phyloP scores from a whole-genome alignment of 2,329 filamentous ascomycete species.

The Coleophoma crateriformis region DNA sequence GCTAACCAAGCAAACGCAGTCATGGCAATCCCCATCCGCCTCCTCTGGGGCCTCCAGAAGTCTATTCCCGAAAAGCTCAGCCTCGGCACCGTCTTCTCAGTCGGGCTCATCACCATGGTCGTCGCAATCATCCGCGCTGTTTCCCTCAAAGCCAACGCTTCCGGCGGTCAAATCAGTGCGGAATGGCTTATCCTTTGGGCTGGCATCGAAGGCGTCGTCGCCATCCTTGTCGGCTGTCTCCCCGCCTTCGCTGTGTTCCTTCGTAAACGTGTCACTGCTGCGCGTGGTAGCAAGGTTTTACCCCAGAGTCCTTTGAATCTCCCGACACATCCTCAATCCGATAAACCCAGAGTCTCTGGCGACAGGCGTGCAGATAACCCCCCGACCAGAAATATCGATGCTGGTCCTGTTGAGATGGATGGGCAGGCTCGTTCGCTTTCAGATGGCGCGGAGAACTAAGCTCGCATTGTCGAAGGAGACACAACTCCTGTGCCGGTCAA shows the following conservation, averaged over 20 bases:
- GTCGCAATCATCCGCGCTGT: slow-evolving; percentile 11
- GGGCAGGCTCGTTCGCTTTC: no score
- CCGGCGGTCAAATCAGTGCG: slow-evolving; percentile 8
- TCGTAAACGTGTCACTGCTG: slow-evolving; percentile 3
- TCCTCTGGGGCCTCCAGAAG: slow-evolving; percentile 9
- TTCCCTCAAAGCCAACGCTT: slow-evolving; percentile 7
- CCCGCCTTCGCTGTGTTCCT: slow-evolving; percentile 13
- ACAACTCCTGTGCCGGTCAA: no score
- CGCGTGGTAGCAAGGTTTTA: no score
- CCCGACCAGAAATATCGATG: no score
- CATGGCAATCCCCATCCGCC: slow-evolving; percentile 10
- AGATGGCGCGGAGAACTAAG: no score
- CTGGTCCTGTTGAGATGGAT: no score
- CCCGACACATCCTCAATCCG: no score
- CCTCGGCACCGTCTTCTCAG: slow-evolving; percentile 9
- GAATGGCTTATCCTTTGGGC: slow-evolving; percentile 13
- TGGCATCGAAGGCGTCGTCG: slow-evolving; percentile 8
- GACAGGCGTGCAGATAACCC: no score
- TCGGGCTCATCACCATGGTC: slow-evolving; percentile 14
- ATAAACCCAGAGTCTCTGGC: no score
- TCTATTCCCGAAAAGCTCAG: slow-evolving; percentile 7
- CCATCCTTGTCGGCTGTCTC: slow-evolving; percentile 12
- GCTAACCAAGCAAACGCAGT: slow-evolving; percentile 1
- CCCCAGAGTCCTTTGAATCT: no score
- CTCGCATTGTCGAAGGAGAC: no score